Evolutionary conservation across 768 basidiomycete genomes (phyloP).

Genomic region (Mycena epipterygia): DNA sequence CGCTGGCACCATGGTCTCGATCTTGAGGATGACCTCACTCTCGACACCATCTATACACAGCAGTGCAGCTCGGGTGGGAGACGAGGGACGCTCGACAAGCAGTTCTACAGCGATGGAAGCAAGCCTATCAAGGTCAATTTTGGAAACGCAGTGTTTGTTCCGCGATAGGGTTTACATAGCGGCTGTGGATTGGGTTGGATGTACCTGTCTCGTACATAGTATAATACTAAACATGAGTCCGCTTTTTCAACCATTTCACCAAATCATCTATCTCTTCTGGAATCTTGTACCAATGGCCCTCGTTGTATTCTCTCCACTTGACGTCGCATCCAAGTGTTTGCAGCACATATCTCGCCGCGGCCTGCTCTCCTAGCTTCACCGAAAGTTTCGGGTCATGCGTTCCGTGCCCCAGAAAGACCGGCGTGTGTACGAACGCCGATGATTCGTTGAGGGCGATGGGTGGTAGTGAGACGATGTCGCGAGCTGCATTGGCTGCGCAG

Average conservation of each 20-base stretch:
- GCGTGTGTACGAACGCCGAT: conserved; percentile 11
- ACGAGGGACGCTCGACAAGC: no score
- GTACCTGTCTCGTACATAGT: no score
- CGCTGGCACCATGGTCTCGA: no score
- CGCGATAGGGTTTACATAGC: no score
- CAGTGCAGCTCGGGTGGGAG: no score
- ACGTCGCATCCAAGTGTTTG: conserved; percentile 15
- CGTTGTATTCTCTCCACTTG: conserved; percentile 27
- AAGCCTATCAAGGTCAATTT: no score
- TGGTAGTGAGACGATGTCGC: conserved; percentile 21
- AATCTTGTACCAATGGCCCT: conserved; percentile 33
- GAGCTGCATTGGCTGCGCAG: conserved; percentile 11
- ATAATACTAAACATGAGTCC: background rate
- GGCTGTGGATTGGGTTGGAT: no score
- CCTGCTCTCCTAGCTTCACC: conserved; percentile 11
- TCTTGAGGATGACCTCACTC: no score
- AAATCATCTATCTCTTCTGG: conserved; percentile 30
- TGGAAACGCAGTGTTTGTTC: no score
- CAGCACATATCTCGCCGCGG: conserved; percentile 24
- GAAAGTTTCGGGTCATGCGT: conserved; percentile 20
- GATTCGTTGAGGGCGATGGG: background rate
- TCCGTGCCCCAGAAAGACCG: conserved; percentile 27
- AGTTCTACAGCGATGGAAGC: no score
- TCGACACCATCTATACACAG: no score
- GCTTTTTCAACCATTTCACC: conserved; percentile 7